Conservation (phyloP, 306 rosid species). For the Vicia sativa region DNA sequence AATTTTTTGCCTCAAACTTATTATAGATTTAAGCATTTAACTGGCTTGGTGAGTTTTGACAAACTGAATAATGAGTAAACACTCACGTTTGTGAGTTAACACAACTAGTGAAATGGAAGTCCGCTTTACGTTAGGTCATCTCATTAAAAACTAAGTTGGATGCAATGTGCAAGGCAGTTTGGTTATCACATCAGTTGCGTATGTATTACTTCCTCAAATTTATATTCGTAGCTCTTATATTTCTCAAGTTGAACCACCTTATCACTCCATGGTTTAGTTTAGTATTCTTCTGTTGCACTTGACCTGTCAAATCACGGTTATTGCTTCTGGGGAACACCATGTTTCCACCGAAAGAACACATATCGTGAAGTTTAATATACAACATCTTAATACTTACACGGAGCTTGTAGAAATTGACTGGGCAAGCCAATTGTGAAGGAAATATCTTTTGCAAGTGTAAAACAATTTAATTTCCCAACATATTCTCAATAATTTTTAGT, state of each 20-base stretch:
- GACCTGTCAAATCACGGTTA: conserved; percentile 16
- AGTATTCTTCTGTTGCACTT: background rate
- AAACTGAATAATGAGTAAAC: background rate
- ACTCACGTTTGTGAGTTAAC: conserved; percentile 7
- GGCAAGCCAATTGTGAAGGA: background rate
- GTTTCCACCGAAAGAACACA: conserved; percentile 6
- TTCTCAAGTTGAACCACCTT: background rate
- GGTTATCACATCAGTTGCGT: conserved; percentile 11
- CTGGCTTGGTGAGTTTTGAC: conserved; percentile 11
- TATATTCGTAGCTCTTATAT: background rate
- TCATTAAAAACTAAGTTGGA: conserved; percentile 9
- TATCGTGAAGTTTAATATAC: background rate
- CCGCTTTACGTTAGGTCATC: background rate
- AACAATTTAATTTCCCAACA: background rate
- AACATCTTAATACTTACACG: background rate
- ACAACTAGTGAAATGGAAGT: background rate
- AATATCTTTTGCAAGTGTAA: background rate
- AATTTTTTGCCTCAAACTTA: conserved; percentile 8
- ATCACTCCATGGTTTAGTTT: conserved; percentile 11
- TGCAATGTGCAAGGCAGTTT: conserved; percentile 4
- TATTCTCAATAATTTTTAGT: background rate
- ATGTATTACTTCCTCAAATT: no score
- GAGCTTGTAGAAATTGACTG: conserved; percentile 3
- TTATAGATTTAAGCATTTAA: background rate
- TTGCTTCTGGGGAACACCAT: background rate